Evolutionary conservation across 805 yeast genomes (phyloP), one percentile per base, ranked within the genome.

Genomic region (Teunomyces aglyptinius): DNA sequence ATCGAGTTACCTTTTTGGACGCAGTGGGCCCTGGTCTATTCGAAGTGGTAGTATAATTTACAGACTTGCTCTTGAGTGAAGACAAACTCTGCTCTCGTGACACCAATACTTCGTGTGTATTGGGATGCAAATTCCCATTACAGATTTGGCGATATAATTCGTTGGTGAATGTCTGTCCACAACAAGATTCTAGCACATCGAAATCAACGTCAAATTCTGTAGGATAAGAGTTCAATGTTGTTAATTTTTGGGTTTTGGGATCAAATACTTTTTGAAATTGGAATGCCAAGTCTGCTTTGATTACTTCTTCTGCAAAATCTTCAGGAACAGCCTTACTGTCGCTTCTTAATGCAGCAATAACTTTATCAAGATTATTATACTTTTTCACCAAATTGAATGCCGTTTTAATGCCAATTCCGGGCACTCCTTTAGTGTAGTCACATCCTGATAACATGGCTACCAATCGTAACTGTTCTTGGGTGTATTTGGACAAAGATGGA

Each of bases 401-500:
- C 22, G 84, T 86, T 38, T 82, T 80, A 7, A 90, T 73, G 0
- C 99, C 99, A 12, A 92, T 75, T 2, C 86, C 85, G 0, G 85
- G 78, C 5, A 94, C 72, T 0, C 99, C 99, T 45, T 81, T 81
- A 0, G 97, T 88, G 59, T 94, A 94, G 64, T 94, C 99, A 67
- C 99, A 94, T 0, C 99, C 99, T n/a, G 96, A 81, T 4, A 94
- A 61, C 54, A 91, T 85, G 1, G 96, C 98, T 66, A 89, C 79
- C 35, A 82, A 72, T 40, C 94, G 73, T 44, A 89, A 63, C 55
- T 89, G 88, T 7, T 76, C 78, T 22, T 69, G 77, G 16, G 75
- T 62, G 54, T 84, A 74, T 5, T 70, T 57, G 0, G 76, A 71
- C 34, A 90, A 64, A 6, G 80, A 77, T 13, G 78, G 77, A 11